Percentiles rank a stretch among this genome's conserved stretches.
These are phyloP conservation scores for Didymella pomorum DNA, from an alignment of 2,329 filamentous ascomycete genomes.

Conservation along the genomic window DNA sequence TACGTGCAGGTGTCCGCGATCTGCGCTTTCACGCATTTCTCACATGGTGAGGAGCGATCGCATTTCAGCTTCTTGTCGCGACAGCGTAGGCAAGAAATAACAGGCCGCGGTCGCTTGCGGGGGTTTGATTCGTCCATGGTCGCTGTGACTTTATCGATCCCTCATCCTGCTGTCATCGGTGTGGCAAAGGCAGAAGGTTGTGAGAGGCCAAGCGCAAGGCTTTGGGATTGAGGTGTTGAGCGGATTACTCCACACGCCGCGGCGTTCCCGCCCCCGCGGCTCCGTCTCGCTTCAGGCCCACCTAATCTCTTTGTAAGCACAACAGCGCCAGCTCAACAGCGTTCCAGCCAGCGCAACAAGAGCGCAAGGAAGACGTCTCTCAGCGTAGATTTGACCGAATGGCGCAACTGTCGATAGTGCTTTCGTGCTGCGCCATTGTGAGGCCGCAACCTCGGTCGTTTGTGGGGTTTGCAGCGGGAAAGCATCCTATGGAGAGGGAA, in stretches of 20 bases:
- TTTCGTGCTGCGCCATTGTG: not conserved
- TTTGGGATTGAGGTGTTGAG: conserved; percentile 1
- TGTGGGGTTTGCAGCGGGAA: not conserved
- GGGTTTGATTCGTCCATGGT: conserved; percentile 27
- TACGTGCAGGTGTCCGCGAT: conserved; percentile 28
- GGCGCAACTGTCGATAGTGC: not conserved
- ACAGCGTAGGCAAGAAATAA: conserved; percentile 38
- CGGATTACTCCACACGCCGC: not conserved
- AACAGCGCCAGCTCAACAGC: not conserved
- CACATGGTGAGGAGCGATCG: conserved; percentile 35
- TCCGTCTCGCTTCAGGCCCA: not conserved
- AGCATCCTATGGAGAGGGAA: not conserved
- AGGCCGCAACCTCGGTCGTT: no score
- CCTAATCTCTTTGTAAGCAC: not conserved
- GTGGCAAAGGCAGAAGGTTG: not conserved
- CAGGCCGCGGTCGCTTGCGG: conserved; percentile 34
- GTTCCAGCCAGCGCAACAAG: not conserved
- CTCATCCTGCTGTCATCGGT: not conserved
- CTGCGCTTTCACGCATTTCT: conserved; percentile 34
- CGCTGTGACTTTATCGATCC: not conserved
- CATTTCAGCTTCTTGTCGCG: conserved; percentile 40
- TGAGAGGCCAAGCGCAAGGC: not conserved
- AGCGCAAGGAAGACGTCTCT: not conserved
- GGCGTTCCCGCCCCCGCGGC: not conserved
- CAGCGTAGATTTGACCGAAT: not conserved